Percentiles rank a stretch among this genome's conserved stretches.
Evolutionary conservation across 306 rosid species (phyloP).

Genomic region (Dalbergia oliveri): DNA sequence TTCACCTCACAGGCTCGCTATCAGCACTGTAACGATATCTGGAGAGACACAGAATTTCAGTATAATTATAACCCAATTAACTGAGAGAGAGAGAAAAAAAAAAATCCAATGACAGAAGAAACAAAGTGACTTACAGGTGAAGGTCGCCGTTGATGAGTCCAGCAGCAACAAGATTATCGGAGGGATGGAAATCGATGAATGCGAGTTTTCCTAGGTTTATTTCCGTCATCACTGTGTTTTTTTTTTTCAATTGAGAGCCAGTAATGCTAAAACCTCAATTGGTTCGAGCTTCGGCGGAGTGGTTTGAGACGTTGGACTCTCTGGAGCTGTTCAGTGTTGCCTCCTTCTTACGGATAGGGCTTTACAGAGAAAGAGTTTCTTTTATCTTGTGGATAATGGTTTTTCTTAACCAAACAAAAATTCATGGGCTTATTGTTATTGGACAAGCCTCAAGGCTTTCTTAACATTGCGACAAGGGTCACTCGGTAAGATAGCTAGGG

Average conservation of each 20-base stretch:
- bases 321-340: too few species aligned
- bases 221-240: conserved; percentile 57
- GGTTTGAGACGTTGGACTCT: too few species aligned
- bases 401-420: too few species aligned
- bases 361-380: too few species aligned
- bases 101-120: neutral
- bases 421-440: too few species aligned
- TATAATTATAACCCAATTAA: neutral
- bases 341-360: too few species aligned
- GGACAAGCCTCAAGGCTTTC: too few species aligned
- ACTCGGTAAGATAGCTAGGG: too few species aligned
- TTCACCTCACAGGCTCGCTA: conserved; percentile 67
- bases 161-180: conserved; percentile 64
- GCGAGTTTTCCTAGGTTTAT: conserved; percentile 69
- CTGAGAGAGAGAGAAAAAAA: neutral
- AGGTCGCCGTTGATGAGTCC: conserved; percentile 76
- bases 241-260: neutral
- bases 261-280: neutral
- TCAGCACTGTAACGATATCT: conserved; percentile 71
- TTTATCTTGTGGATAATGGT: too few species aligned
- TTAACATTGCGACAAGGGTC: too few species aligned
- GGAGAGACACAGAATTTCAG: conserved; percentile 2
- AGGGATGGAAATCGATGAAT: conserved; percentile 84
- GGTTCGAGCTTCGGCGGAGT: too few species aligned
- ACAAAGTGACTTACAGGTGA: conserved; percentile 56